A percentile compares a stretch with the other conserved stretches of the same genome.
phyloP scores from a whole-genome alignment of 2,329 filamentous ascomycete species.

The Orbilia javanica region DNA sequence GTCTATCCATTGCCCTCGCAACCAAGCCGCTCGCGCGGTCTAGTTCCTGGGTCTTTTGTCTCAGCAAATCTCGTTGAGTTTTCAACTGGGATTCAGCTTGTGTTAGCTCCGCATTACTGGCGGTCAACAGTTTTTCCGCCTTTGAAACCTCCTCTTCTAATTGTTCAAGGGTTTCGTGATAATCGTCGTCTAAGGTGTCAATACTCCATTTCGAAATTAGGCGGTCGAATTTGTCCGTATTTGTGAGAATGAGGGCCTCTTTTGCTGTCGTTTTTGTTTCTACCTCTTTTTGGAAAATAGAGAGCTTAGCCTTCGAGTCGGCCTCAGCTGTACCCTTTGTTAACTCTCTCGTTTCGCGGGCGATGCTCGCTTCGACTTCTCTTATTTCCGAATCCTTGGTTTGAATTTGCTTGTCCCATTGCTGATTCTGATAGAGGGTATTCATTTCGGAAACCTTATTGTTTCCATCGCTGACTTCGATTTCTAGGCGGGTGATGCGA shows the following conservation, averaged over 20 bases:
- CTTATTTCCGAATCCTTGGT: constrained; percentile 75
- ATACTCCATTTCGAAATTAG: constrained; percentile 77
- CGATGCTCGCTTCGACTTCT: constrained; percentile 77
- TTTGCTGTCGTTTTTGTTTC: constrained; percentile 71
- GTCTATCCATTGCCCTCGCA: constrained; percentile 40
- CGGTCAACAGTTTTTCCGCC: constrained; percentile 48
- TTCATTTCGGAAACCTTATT: constrained; percentile 74
- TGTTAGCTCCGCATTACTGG: constrained; percentile 54
- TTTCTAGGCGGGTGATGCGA: constrained; percentile 80
- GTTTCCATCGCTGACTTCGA: constrained; percentile 76
- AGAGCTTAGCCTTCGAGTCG: constrained; percentile 84
- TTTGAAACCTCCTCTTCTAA: constrained; percentile 61
- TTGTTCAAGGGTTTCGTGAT: constrained; percentile 68
- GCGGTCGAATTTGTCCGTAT: constrained; percentile 76
- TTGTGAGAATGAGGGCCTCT: constrained; percentile 51
- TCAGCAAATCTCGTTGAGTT: constrained; percentile 67
- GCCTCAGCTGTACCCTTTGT: constrained; percentile 84
- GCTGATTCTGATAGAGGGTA: constrained; percentile 73
- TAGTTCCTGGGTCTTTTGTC: constrained; percentile 72
- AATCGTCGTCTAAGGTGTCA: constrained; percentile 77
- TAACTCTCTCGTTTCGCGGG: constrained; percentile 81
- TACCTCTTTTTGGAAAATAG: constrained; percentile 83
- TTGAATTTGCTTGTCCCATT: constrained; percentile 79
- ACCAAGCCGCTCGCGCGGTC: constrained; percentile 62
- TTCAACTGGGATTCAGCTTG: constrained; percentile 51